These are phyloP conservation scores for Sclerotinia minor DNA, from an alignment of 2,329 filamentous ascomycete species.

Conservation along the genomic window DNA sequence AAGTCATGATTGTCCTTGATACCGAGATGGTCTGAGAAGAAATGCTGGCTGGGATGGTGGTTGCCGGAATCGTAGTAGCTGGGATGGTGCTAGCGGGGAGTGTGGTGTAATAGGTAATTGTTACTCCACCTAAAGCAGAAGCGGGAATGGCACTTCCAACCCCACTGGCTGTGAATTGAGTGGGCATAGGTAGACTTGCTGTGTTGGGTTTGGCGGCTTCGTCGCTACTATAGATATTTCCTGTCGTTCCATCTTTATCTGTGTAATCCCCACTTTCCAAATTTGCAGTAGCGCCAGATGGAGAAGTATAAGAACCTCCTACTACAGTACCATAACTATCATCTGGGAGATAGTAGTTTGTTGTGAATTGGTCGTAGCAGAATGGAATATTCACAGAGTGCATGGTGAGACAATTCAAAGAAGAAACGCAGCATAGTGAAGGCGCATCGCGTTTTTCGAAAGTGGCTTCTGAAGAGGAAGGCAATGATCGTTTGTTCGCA, in stretches of 20 bases:
- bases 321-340: slow-evolving; percentile 50
- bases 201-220: slow-evolving; percentile 47
- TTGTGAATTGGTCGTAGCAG: slow-evolving; percentile 55
- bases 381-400: slow-evolving; percentile 46
- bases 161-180: slow-evolving; percentile 49
- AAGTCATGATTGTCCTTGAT: slow-evolving; percentile 2
- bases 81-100: slow-evolving; percentile 32
- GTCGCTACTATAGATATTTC: slow-evolving; percentile 48
- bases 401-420: slow-evolving; percentile 36
- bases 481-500: slow-evolving; percentile 27
- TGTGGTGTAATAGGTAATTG: slow-evolving; percentile 39
- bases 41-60: background rate
- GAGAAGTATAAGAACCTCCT: slow-evolving; percentile 46
- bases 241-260: slow-evolving; percentile 43
- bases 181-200: slow-evolving; percentile 47
- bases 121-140: slow-evolving; percentile 45
- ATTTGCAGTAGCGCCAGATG: slow-evolving; percentile 45
- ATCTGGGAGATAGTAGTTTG: slow-evolving; percentile 50
- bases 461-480: background rate
- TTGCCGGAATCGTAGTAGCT: slow-evolving; percentile 26
- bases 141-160: slow-evolving; percentile 49
- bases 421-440: slow-evolving; percentile 37
- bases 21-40: background rate
- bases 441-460: slow-evolving; percentile 22
- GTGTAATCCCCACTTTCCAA: slow-evolving; percentile 49